A percentile compares a stretch with the other conserved stretches of the same genome.
Evolutionary conservation across 352 stramenopile species (phyloP).

Genomic region (Plasmopara muralis): DNA sequence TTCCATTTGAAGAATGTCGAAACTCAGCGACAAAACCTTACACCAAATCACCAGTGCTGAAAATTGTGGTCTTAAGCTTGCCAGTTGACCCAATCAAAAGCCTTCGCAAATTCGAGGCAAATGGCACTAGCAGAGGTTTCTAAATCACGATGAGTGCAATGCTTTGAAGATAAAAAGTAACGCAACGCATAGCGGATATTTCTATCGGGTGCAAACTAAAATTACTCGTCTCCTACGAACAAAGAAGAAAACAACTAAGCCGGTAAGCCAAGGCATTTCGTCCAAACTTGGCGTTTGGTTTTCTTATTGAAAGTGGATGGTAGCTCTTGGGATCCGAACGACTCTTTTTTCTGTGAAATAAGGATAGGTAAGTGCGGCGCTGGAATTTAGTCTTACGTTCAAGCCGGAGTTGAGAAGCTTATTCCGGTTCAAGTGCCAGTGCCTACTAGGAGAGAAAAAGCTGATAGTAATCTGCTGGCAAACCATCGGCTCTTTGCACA

Average conservation of each 20-base stretch:
- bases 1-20: constrained; percentile 2
- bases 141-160: neutral
- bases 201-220: neutral
- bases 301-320: neutral
- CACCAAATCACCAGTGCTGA: constrained; percentile 2
- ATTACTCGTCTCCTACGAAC: neutral
- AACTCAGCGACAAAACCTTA: neutral
- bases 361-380: neutral
- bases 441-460: neutral
- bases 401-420: neutral
- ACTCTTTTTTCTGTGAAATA: neutral
- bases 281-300: constrained; percentile 1
- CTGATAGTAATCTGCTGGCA: constrained; percentile 1
- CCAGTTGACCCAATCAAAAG: constrained; percentile 10
- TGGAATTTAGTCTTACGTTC: neutral
- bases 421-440: neutral
- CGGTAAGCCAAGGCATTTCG: neutral
- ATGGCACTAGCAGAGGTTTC: neutral
- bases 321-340: neutral
- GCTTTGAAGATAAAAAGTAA: neutral
- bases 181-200: neutral
- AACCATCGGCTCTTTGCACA: neutral
- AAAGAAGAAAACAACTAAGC: neutral
- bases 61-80: neutral
- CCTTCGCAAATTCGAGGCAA: constrained; percentile 6